Percentiles rank a stretch among this genome's conserved stretches.
These are phyloP conservation scores for Senna siamea DNA, from an alignment of 306 rosid species.

Conservation along the genomic window DNA sequence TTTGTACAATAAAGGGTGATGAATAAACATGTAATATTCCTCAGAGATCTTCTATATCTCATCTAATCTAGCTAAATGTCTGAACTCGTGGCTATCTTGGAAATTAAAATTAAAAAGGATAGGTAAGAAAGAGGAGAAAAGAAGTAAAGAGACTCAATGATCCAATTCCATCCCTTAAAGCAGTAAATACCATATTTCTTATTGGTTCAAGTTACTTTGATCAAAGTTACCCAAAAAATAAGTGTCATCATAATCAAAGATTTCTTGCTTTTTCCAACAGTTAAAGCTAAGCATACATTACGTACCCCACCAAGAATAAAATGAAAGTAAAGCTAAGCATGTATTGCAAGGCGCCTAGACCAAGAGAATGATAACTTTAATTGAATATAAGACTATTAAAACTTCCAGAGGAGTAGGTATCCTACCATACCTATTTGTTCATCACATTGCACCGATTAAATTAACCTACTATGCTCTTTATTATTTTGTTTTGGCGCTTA, in stretches of 20 bases:
- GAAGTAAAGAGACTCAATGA: neutral
- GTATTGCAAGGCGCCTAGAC: neutral
- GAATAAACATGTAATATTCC: neutral
- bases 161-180: neutral
- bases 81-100: neutral
- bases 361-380: neutral
- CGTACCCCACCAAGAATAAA: neutral
- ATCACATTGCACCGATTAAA: slow-evolving; percentile 29
- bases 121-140: neutral
- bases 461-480: slow-evolving; percentile 41
- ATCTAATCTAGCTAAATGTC: too few species aligned
- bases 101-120: neutral
- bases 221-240: neutral
- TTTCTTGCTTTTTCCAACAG: slow-evolving; percentile 25
- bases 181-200: neutral
- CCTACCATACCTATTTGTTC: slow-evolving; percentile 46
- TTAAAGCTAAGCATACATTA: slow-evolving; percentile 14
- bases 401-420: slow-evolving; percentile 39
- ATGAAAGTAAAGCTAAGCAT: slow-evolving; percentile 24
- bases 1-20: slow-evolving; percentile 27
- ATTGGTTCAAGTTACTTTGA: neutral
- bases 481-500: slow-evolving; percentile 2
- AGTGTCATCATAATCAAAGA: neutral
- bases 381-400: slow-evolving; percentile 16
- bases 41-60: too few species aligned